Conservation (phyloP, 164 flowering plant genomes). For the Dillenia suffruticosa region DNA sequence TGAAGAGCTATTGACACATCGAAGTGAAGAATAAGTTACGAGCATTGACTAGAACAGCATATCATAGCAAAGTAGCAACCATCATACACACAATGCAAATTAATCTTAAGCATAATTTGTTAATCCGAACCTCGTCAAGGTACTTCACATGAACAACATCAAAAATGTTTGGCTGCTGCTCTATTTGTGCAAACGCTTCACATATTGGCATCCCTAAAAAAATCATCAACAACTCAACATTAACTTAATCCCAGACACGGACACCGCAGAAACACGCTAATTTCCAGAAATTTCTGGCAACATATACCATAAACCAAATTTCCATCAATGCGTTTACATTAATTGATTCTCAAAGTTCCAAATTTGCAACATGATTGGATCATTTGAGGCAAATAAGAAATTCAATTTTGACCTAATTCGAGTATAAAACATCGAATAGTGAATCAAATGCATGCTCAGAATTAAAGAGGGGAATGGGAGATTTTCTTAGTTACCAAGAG, state of each 20-base stretch:
- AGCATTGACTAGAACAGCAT: no score
- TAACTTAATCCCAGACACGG: no score
- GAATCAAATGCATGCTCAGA: no score
- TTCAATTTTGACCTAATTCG: background rate
- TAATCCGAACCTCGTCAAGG: slow-evolving; percentile 71
- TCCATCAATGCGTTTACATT: no score
- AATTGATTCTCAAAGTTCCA: no score
- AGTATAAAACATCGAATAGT: no score
- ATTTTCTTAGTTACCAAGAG: slow-evolving; percentile 45
- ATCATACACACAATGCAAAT: no score
- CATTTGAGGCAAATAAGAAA: background rate
- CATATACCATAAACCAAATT: no score
- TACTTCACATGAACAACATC: slow-evolving; percentile 94
- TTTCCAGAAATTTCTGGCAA: background rate
- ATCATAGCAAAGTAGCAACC: no score
- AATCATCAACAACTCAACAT: slow-evolving; percentile 3
- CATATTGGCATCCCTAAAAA: slow-evolving; percentile 90
- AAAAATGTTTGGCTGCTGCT: slow-evolving; percentile 83
- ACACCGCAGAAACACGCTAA: background rate
- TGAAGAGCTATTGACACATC: no score
- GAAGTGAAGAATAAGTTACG: no score
- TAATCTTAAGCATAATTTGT: background rate
- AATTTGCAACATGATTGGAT: no score
- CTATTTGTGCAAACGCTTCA: slow-evolving; percentile 95
- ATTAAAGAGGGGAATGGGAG: background rate